Evolutionary conservation across 768 basidiomycete species (phyloP).

Genomic region (Agaricus blazei): DNA sequence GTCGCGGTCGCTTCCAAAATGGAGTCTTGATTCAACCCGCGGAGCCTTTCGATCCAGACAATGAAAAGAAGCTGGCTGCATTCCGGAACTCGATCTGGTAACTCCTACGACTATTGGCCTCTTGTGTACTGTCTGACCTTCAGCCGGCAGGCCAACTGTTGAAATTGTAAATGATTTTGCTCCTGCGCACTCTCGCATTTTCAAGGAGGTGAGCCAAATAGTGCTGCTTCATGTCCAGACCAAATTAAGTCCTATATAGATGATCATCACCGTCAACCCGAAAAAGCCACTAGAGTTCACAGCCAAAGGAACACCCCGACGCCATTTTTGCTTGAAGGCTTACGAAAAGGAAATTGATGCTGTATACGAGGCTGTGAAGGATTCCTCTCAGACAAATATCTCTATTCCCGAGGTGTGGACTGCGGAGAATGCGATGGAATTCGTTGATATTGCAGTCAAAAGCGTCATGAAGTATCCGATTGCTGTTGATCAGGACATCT

Average conservation of each 20-base stretch:
- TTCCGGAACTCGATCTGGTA: conserved; percentile 23
- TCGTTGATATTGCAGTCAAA: conserved; percentile 19
- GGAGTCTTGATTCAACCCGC: conserved; percentile 35
- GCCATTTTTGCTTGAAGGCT: conserved; percentile 30
- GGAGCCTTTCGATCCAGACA: conserved; percentile 24
- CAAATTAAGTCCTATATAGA: conserved; percentile 20
- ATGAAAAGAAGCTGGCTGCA: conserved; percentile 20
- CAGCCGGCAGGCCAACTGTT: conserved; percentile 29
- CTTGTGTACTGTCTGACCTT: background rate
- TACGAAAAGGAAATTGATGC: conserved; percentile 37
- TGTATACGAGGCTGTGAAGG: conserved; percentile 28
- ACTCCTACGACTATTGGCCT: background rate
- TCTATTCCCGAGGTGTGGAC: conserved; percentile 22
- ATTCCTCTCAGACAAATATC: conserved; percentile 23
- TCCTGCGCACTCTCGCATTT: conserved; percentile 32
- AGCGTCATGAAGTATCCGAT: conserved; percentile 22
- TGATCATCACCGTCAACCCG: conserved; percentile 32
- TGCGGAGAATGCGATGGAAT: background rate
- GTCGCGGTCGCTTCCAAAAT: conserved; percentile 32
- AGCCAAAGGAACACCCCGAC: conserved; percentile 24
- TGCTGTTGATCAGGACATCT: conserved; percentile 30
- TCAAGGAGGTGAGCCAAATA: conserved; percentile 31
- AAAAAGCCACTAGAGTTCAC: conserved; percentile 29
- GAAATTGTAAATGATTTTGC: conserved; percentile 26
- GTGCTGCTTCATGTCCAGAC: background rate